These are phyloP conservation scores for Ceratocystis harringtonii DNA, from an alignment of 2,329 filamentous ascomycete species.

Conservation along the genomic window DNA sequence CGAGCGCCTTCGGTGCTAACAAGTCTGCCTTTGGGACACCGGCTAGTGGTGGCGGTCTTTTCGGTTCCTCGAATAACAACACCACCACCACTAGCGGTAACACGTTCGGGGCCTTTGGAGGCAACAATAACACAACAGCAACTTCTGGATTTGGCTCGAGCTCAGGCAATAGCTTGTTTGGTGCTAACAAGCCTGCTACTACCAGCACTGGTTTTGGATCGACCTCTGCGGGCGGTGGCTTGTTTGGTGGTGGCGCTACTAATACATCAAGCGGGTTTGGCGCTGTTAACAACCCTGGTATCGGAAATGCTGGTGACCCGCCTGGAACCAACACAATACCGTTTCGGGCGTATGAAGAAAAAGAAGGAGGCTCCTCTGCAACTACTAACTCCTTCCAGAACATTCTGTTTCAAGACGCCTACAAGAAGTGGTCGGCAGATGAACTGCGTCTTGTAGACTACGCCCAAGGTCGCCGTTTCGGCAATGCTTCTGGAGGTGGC, in stretches of 20 bases:
- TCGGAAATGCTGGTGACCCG: slow-evolving; percentile 41
- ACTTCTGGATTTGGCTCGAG: slow-evolving; percentile 15
- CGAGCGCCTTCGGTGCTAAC: slow-evolving; percentile 26
- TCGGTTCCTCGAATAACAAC: slow-evolving; percentile 23
- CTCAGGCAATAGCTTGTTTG: slow-evolving; percentile 33
- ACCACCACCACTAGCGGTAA: slow-evolving; percentile 23
- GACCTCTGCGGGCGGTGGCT: slow-evolving; percentile 27
- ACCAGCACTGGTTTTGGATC: slow-evolving; percentile 33
- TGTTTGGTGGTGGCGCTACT: slow-evolving; percentile 33
- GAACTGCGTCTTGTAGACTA: slow-evolving; percentile 78
- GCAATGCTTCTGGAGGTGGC: slow-evolving; percentile 69
- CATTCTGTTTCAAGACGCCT: slow-evolving; percentile 62
- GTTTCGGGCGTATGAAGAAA: slow-evolving; percentile 57
- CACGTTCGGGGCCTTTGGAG: slow-evolving; percentile 28
- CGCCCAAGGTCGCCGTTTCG: slow-evolving; percentile 66
- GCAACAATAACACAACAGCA: slow-evolving; percentile 17
- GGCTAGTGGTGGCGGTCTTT: slow-evolving; percentile 24
- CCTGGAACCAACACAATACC: slow-evolving; percentile 55
- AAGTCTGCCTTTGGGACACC: slow-evolving; percentile 38
- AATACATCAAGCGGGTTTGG: slow-evolving; percentile 30
- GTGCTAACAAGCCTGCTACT: slow-evolving; percentile 29
- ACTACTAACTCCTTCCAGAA: slow-evolving; percentile 57
- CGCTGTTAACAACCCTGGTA: slow-evolving; percentile 31
- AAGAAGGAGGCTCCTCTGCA: slow-evolving; percentile 44
- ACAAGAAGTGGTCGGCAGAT: slow-evolving; percentile 82